Percentiles rank a stretch among this genome's conserved stretches.
phyloP scores from a whole-genome alignment of 768 basidiomycete genomes.

The Lactarius sanguifluus region DNA sequence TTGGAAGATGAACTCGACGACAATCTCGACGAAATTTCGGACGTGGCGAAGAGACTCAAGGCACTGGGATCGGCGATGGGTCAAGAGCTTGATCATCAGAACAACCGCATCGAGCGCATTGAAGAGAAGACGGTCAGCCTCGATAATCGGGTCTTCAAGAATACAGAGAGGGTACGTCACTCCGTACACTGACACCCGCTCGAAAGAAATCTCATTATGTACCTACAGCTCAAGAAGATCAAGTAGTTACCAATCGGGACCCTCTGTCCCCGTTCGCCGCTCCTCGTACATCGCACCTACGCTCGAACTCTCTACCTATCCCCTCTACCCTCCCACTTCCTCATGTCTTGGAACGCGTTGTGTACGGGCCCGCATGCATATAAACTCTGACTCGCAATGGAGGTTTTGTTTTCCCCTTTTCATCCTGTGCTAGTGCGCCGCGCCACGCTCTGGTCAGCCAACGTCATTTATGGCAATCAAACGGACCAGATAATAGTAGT shows the following conservation, averaged over 20 bases:
- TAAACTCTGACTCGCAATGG: too few species aligned
- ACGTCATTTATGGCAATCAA: neutral
- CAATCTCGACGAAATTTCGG: constrained; percentile 85
- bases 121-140: constrained; percentile 74
- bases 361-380: too few species aligned
- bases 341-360: too few species aligned
- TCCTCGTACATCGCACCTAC: too few species aligned
- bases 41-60: constrained; percentile 74
- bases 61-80: constrained; percentile 80
- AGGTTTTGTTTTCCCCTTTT: too few species aligned
- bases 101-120: constrained; percentile 71
- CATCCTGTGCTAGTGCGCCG: too few species aligned
- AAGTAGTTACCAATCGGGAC: constrained; percentile 30
- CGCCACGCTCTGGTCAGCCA: neutral
- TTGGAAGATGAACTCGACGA: constrained; percentile 91
- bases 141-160: constrained; percentile 73
- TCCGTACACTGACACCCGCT: neutral
- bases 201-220: constrained; percentile 9
- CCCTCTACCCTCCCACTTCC: too few species aligned
- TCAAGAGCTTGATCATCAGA: constrained; percentile 87
- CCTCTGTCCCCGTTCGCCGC: too few species aligned
- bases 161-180: constrained; percentile 70
- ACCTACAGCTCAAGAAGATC: constrained; percentile 40
- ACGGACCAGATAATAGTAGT: neutral
- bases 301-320: too few species aligned